Percentiles rank a stretch among this genome's conserved stretches.
Evolutionary conservation across 2,329 filamentous ascomycete genomes (phyloP).

Genomic region (Colletotrichum abscissum): DNA sequence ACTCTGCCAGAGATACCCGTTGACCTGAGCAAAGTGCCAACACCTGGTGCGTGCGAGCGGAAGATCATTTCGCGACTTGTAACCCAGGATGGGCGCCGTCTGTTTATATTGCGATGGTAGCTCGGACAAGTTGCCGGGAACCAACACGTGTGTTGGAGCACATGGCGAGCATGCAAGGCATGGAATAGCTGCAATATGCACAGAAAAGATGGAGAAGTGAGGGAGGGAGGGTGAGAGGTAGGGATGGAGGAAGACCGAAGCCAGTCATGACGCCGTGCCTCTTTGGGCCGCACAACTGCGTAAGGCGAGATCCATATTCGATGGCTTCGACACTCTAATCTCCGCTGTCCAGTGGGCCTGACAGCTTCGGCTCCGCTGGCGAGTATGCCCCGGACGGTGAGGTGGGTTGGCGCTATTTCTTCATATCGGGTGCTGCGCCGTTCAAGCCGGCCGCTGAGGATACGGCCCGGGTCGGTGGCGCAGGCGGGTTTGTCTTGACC

Average conservation of each 20-base stretch:
- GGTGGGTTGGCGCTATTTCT: slow-evolving; percentile 15
- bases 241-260: slow-evolving; percentile 8
- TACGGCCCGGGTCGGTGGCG: not conserved
- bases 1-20: slow-evolving; percentile 1
- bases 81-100: not conserved
- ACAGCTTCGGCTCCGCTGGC: slow-evolving; percentile 11
- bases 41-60: slow-evolving; percentile 15
- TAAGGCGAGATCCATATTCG: slow-evolving; percentile 10
- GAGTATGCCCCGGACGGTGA: not conserved
- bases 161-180: slow-evolving; percentile 8
- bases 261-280: slow-evolving; percentile 1
- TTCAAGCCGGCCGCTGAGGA: not conserved
- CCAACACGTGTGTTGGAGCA: slow-evolving; percentile 4
- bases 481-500: not conserved
- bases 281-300: slow-evolving; percentile 5
- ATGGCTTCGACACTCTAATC: slow-evolving; percentile 25
- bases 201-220: not conserved
- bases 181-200: not conserved
- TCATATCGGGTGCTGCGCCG: slow-evolving; percentile 4
- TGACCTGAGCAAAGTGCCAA: slow-evolving; percentile 13
- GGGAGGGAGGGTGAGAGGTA: not conserved
- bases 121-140: not conserved
- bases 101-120: slow-evolving; percentile 23
- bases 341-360: slow-evolving; percentile 29
- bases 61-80: not conserved